Evolutionary conservation across 139 green algal genomes (phyloP).

Genomic region (Chlorella sp.): DNA sequence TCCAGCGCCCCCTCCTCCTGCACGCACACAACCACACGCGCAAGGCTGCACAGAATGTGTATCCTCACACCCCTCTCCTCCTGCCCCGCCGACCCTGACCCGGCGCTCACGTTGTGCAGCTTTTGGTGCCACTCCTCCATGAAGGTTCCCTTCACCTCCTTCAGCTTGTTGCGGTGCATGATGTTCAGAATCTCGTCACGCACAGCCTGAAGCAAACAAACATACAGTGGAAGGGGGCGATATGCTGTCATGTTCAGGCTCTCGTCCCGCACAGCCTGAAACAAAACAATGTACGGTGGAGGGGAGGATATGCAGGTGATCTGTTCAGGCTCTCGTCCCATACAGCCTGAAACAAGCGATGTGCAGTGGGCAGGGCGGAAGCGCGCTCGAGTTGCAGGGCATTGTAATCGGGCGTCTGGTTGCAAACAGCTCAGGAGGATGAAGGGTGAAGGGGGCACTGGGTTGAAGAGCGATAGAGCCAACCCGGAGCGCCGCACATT

Average conservation of each 20-base stretch:
- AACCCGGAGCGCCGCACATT: background rate
- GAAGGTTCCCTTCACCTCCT: conserved; percentile 85
- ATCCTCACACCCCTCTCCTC: background rate
- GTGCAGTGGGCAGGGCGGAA: no score
- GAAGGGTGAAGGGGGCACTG: background rate
- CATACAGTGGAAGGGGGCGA: no score
- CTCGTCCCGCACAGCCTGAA: conserved; percentile 90
- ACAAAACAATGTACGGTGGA: no score
- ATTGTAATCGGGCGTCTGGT: no score
- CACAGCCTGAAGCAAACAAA: conserved; percentile 60
- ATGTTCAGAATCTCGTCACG: conserved; percentile 99
- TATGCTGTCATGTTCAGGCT: conserved; percentile 99
- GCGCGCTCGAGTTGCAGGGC: no score
- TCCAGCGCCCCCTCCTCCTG: background rate
- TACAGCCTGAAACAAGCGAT: no score
- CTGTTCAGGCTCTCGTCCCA: no score
- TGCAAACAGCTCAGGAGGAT: background rate
- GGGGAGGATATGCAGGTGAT: no score
- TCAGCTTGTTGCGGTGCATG: conserved; percentile 96
- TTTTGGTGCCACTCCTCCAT: conserved; percentile 99
- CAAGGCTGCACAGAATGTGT: no score
- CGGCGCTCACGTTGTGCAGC: conserved; percentile 66
- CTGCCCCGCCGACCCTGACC: background rate
- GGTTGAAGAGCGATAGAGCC: background rate
- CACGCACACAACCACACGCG: no score